These are phyloP conservation scores for Aspergillus saccharolyticus DNA, from an alignment of 495 filamentous ascomycete species.

Conservation along the genomic window DNA sequence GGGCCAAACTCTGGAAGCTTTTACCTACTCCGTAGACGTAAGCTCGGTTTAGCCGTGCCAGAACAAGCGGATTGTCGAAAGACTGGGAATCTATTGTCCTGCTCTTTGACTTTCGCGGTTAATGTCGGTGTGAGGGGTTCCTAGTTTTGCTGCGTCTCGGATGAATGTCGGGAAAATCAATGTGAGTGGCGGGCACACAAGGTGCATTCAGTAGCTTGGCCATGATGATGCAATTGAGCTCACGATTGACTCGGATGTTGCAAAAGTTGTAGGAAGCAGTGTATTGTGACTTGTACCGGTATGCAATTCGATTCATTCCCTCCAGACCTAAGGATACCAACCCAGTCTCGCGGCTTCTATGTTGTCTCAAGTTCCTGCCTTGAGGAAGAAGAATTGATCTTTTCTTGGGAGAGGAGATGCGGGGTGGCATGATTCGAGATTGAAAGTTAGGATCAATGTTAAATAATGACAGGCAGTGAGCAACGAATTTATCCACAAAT, in stretches of 20 bases:
- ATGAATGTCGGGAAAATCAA: neutral
- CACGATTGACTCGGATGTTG: neutral
- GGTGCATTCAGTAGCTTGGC: neutral
- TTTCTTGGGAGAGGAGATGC: neutral
- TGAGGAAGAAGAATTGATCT: neutral
- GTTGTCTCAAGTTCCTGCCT: neutral
- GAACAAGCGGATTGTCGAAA: neutral
- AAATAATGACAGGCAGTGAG: neutral
- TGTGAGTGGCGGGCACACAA: neutral
- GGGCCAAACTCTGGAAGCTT: neutral
- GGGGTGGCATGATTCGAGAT: neutral
- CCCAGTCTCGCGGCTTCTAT: neutral
- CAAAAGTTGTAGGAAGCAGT: no score
- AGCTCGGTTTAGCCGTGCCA: neutral
- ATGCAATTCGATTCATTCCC: no score
- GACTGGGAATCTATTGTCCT: neutral
- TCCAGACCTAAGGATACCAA: neutral
- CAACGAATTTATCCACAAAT: neutral
- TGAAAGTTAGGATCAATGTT: neutral
- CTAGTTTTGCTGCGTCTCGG: neutral
- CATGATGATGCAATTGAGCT: neutral
- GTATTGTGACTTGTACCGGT: no score
- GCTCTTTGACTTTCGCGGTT: neutral
- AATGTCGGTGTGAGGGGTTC: neutral
- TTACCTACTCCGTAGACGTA: neutral